Evolutionary conservation across 2,329 filamentous ascomycete species (phyloP).

Genomic region (Ophiocordyceps camponoti-saundersi): DNA sequence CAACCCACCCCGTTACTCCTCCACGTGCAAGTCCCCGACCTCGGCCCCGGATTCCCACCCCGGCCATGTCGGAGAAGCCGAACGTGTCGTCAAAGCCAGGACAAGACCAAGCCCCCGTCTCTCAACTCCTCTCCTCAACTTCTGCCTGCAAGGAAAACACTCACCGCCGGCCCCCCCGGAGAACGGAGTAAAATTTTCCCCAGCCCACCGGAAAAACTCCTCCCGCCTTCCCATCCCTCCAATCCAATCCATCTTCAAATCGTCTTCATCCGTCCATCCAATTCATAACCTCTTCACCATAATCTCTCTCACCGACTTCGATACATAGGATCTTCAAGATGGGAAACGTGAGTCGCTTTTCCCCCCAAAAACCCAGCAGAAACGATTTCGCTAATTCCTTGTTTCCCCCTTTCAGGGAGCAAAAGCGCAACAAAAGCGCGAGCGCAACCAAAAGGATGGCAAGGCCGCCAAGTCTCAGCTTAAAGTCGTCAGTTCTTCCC

Average conservation of each 20-base stretch:
- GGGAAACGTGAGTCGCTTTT: neutral
- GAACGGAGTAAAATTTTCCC: neutral
- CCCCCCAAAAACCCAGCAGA: neutral
- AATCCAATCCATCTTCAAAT: neutral
- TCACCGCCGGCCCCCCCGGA: neutral
- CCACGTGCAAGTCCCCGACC: too few species aligned
- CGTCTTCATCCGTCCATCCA: too few species aligned
- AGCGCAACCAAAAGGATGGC: conserved; percentile 49
- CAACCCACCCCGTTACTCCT: too few species aligned
- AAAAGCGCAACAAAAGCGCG: conserved; percentile 55
- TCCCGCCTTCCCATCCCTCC: neutral
- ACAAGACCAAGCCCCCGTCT: too few species aligned
- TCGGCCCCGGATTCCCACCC: too few species aligned
- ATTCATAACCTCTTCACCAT: too few species aligned
- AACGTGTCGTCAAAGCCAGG: too few species aligned
- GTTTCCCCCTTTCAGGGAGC: conserved; percentile 28
- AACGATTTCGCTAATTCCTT: neutral
- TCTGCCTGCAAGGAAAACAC: too few species aligned
- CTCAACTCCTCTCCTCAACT: too few species aligned
- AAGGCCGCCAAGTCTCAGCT: conserved; percentile 47
- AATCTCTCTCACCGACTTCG: neutral
- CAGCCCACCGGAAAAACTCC: neutral
- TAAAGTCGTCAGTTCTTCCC: conserved; percentile 39
- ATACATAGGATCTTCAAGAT: neutral
- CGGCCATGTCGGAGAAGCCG: too few species aligned